Evolutionary conservation across 2,329 filamentous ascomycete genomes (phyloP).

Genomic region (Ambrosiella beaveri): DNA sequence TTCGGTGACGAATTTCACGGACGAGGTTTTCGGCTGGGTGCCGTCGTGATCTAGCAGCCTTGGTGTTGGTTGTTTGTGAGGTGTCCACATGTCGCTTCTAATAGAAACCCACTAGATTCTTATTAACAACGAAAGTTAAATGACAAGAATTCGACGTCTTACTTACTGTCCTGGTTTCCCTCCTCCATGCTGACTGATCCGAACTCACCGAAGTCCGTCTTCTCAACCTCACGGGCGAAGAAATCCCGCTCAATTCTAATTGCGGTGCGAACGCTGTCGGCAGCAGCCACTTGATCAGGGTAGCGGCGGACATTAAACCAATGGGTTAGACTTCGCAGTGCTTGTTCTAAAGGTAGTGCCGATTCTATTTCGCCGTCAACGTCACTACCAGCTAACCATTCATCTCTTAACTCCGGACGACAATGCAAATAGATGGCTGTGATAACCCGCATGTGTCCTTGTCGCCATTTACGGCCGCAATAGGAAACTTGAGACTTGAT

Average conservation of each 20-base stretch:
- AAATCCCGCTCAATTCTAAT: slow-evolving; percentile 45
- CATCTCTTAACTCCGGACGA: slow-evolving; percentile 77
- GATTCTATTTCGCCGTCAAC: slow-evolving; percentile 90
- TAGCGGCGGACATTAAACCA: slow-evolving; percentile 84
- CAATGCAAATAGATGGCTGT: slow-evolving; percentile 93
- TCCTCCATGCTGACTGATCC: slow-evolving; percentile 3
- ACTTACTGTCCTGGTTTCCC: not conserved
- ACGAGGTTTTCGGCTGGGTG: no score
- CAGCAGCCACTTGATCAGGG: slow-evolving; percentile 53
- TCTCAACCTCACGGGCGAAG: slow-evolving; percentile 61
- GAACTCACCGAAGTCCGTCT: slow-evolving; percentile 33
- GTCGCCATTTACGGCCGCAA: slow-evolving; percentile 94
- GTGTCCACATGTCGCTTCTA: not conserved
- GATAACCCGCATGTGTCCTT: slow-evolving; percentile 96
- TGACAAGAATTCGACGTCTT: not conserved
- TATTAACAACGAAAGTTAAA: not conserved
- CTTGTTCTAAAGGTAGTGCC: slow-evolving; percentile 80
- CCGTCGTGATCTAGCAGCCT: no score
- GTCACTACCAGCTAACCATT: slow-evolving; percentile 83
- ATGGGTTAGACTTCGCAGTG: slow-evolving; percentile 71
- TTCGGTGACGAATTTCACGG: no score
- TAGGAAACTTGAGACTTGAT: slow-evolving; percentile 99
- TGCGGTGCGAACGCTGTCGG: slow-evolving; percentile 20
- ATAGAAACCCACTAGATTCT: not conserved
- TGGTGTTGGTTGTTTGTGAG: no score